A percentile compares a stretch with the other conserved stretches of the same genome.
Conservation (phyloP, 768 basidiomycete species). For the Phaffia australis region DNA sequence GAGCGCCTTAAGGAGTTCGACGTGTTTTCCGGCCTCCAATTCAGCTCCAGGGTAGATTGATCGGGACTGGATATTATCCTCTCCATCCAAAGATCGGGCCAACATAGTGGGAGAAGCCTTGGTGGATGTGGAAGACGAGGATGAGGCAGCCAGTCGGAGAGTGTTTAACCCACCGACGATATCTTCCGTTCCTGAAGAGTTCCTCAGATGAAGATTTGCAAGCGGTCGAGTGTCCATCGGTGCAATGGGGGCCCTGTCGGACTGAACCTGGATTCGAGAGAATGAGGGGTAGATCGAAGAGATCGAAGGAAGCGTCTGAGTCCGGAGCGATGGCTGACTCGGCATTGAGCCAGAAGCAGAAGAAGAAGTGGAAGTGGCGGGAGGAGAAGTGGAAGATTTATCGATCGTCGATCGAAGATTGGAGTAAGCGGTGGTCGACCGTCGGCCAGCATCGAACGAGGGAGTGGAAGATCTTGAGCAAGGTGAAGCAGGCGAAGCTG, state of each 20-base stretch:
- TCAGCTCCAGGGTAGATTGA: not conserved
- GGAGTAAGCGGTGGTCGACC: constrained; percentile 4
- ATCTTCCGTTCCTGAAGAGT: not conserved
- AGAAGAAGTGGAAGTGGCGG: not conserved
- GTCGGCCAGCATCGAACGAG: constrained; percentile 1
- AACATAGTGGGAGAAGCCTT: not conserved
- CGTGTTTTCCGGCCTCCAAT: constrained; percentile 10
- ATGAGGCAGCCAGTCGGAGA: constrained; percentile 7
- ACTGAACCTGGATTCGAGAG: not conserved
- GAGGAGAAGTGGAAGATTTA: not conserved
- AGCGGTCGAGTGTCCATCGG: too few relatives aligned
- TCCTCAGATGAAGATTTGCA: too few relatives aligned
- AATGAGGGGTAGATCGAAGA: constrained; percentile 17
- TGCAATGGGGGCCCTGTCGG: not conserved
- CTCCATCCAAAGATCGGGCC: not conserved
- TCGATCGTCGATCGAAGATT: not conserved
- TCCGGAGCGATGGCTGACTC: too few relatives aligned
- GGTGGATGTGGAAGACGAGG: not conserved
- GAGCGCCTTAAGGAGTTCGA: constrained; percentile 23
- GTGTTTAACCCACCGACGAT: not conserved
- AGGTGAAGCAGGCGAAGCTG: constrained; percentile 2
- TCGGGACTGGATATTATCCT: not conserved
- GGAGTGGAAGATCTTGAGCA: constrained; percentile 1
- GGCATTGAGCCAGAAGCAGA: not conserved
- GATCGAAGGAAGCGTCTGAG: constrained; percentile 13